phyloP scores from a whole-genome alignment of 768 basidiomycete species.

The Pulveroboletus sp. region DNA sequence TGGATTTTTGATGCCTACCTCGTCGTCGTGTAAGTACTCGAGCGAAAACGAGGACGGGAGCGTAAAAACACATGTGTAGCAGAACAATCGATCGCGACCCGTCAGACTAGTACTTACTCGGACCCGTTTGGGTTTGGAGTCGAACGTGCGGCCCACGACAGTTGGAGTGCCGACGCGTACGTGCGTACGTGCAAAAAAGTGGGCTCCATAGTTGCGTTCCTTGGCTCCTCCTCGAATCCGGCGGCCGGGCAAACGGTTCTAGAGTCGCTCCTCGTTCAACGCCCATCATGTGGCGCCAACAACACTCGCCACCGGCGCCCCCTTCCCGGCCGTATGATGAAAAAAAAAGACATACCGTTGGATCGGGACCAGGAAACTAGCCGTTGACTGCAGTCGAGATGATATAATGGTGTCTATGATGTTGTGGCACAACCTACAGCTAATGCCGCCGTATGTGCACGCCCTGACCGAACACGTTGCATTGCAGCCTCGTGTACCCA shows the following conservation, averaged over 20 bases:
- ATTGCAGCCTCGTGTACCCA: constrained; percentile 22
- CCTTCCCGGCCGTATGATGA: not conserved
- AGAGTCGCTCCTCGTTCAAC: not conserved
- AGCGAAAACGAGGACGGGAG: not conserved
- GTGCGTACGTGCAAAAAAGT: too few species aligned
- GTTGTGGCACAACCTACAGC: constrained; percentile 1
- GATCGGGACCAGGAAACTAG: not conserved
- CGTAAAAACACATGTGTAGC: too few species aligned
- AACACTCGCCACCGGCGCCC: not conserved
- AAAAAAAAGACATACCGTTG: constrained; percentile 2
- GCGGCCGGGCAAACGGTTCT: not conserved
- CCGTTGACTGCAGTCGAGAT: constrained; percentile 6
- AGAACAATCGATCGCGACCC: not conserved
- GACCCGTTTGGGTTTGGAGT: too few species aligned
- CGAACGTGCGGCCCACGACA: too few species aligned
- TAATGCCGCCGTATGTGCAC: constrained; percentile 15
- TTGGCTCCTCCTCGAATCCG: too few species aligned
- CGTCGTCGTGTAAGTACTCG: not conserved
- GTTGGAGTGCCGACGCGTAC: too few species aligned
- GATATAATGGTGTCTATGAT: constrained; percentile 12
- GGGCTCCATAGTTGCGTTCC: too few species aligned
- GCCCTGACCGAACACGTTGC: constrained; percentile 15
- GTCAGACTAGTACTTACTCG: too few species aligned
- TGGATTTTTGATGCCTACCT: not conserved
- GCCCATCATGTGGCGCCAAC: not conserved